These are phyloP conservation scores for Canavalia gladiata DNA, from an alignment of 306 rosid genomes.

Conservation along the genomic window DNA sequence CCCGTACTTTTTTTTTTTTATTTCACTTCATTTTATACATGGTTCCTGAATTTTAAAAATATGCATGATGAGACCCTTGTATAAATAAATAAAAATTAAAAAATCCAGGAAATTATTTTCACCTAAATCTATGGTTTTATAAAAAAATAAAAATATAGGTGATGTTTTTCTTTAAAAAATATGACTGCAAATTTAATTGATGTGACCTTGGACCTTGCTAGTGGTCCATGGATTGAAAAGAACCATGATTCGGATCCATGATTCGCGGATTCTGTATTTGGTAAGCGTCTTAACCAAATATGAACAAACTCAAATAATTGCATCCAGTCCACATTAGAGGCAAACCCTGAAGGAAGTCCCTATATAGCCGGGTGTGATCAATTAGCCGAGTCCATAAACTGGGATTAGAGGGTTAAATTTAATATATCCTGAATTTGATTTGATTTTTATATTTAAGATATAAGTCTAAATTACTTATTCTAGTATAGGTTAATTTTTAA, in stretches of 20 bases:
- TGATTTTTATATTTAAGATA: no score
- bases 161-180: neutral
- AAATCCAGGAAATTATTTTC: neutral
- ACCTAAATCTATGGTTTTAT: neutral
- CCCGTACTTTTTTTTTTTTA: neutral
- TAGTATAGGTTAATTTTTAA: no score
- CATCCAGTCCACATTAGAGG: neutral
- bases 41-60: no score
- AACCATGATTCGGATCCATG: neutral
- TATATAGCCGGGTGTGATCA: neutral
- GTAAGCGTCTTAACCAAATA: neutral
- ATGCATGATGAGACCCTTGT: no score
- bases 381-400: neutral
- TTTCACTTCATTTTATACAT: no score
- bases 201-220: neutral
- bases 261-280: neutral
- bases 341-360: neutral
- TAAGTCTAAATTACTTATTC: no score
- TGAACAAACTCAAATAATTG: neutral
- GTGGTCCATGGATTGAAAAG: slow-evolving; percentile 9
- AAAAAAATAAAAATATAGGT: neutral
- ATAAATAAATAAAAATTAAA: neutral
- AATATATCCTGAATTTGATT: no score
- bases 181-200: neutral
- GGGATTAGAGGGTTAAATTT: neutral